Conservation (phyloP, 305 asterid species). For the Nicotiana rustica region DNA sequence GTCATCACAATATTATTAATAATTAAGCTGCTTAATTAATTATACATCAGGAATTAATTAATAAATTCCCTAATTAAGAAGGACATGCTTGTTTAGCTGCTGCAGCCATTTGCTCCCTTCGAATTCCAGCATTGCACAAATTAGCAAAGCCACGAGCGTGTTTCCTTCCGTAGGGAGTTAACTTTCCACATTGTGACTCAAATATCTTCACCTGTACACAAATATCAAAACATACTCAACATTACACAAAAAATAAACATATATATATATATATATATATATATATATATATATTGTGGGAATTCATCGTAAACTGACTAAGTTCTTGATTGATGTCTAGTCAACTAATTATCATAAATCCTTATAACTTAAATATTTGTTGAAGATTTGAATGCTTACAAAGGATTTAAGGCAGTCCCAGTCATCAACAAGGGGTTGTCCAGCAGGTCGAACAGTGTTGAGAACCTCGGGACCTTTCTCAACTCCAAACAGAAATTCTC, state of each 20-base stretch:
- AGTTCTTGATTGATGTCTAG: not conserved
- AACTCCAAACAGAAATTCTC: slow-evolving; percentile 33
- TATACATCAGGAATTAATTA: not conserved
- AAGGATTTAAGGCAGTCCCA: slow-evolving; percentile 52
- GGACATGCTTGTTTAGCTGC: slow-evolving; percentile 39
- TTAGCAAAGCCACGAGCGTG: slow-evolving; percentile 45
- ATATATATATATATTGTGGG: too few relatives aligned
- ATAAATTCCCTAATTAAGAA: not conserved
- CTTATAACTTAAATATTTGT: not conserved
- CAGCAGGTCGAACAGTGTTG: slow-evolving; percentile 38
- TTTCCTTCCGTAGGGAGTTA: slow-evolving; percentile 47
- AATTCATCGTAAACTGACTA: not conserved
- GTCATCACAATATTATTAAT: too few relatives aligned
- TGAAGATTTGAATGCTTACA: slow-evolving; percentile 32
- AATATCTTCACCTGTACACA: slow-evolving; percentile 6
- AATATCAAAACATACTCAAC: not conserved
- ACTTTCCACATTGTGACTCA: slow-evolving; percentile 45
- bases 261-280: too few relatives aligned
- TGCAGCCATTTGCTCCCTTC: slow-evolving; percentile 39
- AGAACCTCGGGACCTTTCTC: slow-evolving; percentile 32
- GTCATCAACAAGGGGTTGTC: slow-evolving; percentile 52
- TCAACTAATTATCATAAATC: too few relatives aligned
- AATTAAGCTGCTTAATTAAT: too few relatives aligned
- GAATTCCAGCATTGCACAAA: slow-evolving; percentile 47
- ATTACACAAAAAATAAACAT: too few relatives aligned